phyloP scores from a whole-genome alignment of 139 green algal genomes.

The Micractinium sp. region DNA sequence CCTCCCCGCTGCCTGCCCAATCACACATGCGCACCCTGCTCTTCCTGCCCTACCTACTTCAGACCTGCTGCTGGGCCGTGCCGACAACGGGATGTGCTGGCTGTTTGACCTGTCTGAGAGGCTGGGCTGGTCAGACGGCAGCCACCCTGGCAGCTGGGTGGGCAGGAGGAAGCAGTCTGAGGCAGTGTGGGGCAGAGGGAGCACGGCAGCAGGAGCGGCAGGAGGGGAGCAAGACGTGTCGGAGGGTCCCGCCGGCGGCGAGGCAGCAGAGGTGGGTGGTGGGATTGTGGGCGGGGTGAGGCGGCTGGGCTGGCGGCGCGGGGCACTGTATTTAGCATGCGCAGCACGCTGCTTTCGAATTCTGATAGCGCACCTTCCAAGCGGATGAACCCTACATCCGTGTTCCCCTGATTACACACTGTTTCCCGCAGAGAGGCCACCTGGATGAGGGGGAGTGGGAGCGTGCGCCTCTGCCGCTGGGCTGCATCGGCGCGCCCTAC shows the following conservation, averaged over 20 bases:
- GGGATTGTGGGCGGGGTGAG: neutral
- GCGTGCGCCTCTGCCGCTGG: conserved; percentile 7
- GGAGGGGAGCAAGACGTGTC: neutral
- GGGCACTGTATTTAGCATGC: neutral
- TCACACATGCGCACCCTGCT: neutral
- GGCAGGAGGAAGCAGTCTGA: too few species aligned
- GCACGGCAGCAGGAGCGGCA: neutral
- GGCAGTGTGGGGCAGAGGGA: too few species aligned
- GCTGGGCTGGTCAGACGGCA: conserved; percentile 52
- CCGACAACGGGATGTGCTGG: conserved; percentile 50
- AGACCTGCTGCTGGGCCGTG: conserved; percentile 47
- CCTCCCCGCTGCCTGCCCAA: too few species aligned
- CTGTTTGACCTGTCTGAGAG: conserved; percentile 49
- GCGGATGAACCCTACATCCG: neutral
- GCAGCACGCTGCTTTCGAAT: neutral
- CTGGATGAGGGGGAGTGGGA: conserved; percentile 6
- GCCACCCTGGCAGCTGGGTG: conserved; percentile 21
- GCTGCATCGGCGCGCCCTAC: conserved; percentile 14
- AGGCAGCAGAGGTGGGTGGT: neutral
- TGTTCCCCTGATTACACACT: too few species aligned
- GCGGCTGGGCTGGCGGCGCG: too few species aligned
- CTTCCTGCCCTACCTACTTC: neutral
- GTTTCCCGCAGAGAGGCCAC: neutral
- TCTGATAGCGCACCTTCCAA: neutral
- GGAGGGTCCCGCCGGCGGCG: neutral